phyloP scores from a whole-genome alignment of 2,329 filamentous ascomycete genomes.

The Penicillium sp. region DNA sequence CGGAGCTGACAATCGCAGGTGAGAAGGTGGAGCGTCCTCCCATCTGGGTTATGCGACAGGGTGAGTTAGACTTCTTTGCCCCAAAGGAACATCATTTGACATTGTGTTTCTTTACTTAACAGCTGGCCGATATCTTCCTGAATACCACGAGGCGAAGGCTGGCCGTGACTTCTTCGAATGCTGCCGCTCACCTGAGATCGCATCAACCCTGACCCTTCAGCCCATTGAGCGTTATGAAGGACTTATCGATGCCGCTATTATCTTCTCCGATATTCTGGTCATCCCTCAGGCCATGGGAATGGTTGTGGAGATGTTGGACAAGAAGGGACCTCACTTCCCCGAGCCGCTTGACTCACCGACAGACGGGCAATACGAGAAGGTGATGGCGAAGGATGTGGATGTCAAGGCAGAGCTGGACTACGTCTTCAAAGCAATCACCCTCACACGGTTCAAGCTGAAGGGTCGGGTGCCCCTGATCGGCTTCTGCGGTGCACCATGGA shows the following conservation, averaged over 20 bases:
- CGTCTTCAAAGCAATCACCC: slow-evolving; percentile 90
- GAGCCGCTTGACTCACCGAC: slow-evolving; percentile 74
- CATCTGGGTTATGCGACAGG: slow-evolving; percentile 99
- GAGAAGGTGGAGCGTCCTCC: slow-evolving; percentile 88
- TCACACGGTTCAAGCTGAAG: slow-evolving; percentile 82
- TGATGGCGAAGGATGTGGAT: slow-evolving; percentile 77
- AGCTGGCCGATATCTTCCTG: slow-evolving; percentile 96
- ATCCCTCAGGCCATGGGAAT: slow-evolving; percentile 98
- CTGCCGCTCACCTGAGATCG: slow-evolving; percentile 88
- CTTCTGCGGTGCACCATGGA: slow-evolving; percentile 97
- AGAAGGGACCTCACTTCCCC: slow-evolving; percentile 94
- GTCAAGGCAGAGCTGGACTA: slow-evolving; percentile 84
- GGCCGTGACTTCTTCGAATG: slow-evolving; percentile 94
- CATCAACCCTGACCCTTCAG: slow-evolving; percentile 89
- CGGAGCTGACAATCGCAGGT: slow-evolving; percentile 54
- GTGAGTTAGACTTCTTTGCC: slow-evolving; percentile 50
- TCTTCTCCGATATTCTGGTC: slow-evolving; percentile 97
- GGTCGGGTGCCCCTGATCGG: slow-evolving; percentile 91
- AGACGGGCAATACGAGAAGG: slow-evolving; percentile 76
- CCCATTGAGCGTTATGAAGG: slow-evolving; percentile 88
- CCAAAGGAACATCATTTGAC: slow-evolving; percentile 4
- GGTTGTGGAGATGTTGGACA: slow-evolving; percentile 97
- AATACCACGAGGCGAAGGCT: slow-evolving; percentile 95
- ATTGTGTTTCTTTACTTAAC: slow-evolving; percentile 11
- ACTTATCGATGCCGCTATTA: slow-evolving; percentile 93